phyloP scores from a whole-genome alignment of 176 grass and related monocot genomes.

The Hyparrhenia diplandra region DNA sequence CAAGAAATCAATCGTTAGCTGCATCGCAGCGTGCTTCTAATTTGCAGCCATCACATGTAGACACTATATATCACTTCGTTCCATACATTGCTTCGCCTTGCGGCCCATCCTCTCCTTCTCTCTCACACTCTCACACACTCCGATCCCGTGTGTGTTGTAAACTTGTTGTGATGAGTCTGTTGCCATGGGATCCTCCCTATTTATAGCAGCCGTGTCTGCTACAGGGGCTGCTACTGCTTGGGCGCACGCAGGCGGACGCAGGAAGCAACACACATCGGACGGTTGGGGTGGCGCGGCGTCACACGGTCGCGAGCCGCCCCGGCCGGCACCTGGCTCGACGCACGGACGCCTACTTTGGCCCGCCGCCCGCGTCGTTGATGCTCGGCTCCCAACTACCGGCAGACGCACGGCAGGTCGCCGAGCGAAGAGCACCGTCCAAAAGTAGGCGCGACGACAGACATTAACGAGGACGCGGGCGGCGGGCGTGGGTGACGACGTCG shows the following conservation, averaged over 20 bases:
- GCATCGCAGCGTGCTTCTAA: neutral
- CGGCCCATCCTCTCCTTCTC: neutral
- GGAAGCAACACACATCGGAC: too few relatives aligned
- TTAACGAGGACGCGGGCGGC: too few relatives aligned
- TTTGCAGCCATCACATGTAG: neutral
- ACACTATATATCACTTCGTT: neutral
- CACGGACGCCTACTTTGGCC: too few relatives aligned
- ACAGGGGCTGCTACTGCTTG: slow-evolving; percentile 22
- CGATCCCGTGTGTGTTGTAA: neutral
- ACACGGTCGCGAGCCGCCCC: too few relatives aligned
- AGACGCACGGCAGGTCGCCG: too few relatives aligned
- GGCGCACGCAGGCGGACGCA: neutral
- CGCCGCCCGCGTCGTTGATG: too few relatives aligned
- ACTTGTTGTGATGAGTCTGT: neutral
- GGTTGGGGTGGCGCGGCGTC: too few relatives aligned
- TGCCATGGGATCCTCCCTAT: neutral
- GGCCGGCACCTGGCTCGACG: too few relatives aligned
- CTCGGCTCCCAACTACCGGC: too few relatives aligned
- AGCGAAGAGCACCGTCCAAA: too few relatives aligned
- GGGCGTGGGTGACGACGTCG: neutral
- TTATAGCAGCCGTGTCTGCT: neutral
- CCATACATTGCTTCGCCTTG: slow-evolving; percentile 20
- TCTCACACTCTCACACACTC: too few relatives aligned
- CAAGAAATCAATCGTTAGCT: neutral
- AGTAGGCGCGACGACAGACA: too few relatives aligned